These are phyloP conservation scores for Penicillium sp. DNA, from an alignment of 2,329 filamentous ascomycete genomes.

Conservation along the genomic window DNA sequence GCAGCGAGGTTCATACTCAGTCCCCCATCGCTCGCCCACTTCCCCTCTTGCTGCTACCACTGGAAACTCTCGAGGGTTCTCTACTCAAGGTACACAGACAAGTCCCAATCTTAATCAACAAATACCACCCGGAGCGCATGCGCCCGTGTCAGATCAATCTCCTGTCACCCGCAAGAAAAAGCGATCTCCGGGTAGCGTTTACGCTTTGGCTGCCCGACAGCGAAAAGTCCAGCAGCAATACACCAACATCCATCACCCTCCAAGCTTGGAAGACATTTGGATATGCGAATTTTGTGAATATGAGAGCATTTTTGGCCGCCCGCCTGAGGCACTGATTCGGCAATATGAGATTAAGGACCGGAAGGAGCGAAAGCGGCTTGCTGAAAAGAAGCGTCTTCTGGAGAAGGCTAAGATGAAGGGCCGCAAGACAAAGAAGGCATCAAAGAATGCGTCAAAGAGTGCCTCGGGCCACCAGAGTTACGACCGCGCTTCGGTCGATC, in stretches of 20 bases:
- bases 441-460: constrained; percentile 62
- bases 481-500: constrained; percentile 42
- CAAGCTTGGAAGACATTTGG: constrained; percentile 74
- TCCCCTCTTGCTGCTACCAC: constrained; percentile 34
- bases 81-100: constrained; percentile 58
- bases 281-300: constrained; percentile 99
- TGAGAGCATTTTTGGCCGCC: constrained; percentile 88
- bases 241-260: constrained; percentile 73
- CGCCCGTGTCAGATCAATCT: constrained; percentile 42
- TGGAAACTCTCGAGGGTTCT: constrained; percentile 42
- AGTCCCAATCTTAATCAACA: constrained; percentile 52
- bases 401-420: constrained; percentile 95
- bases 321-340: constrained; percentile 79
- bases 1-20: constrained; percentile 55
- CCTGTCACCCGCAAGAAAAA: constrained; percentile 63
- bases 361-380: constrained; percentile 76
- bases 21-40: constrained; percentile 37
- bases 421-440: constrained; percentile 81
- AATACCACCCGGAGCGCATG: constrained; percentile 21
- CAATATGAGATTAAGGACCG: constrained; percentile 95
- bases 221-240: constrained; percentile 76
- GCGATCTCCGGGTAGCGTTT: constrained; percentile 68
- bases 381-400: constrained; percentile 79
- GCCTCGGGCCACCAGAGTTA: constrained; percentile 39
- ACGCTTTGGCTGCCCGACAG: constrained; percentile 71